Evolutionary conservation across 768 basidiomycete species (phyloP).

Genomic region (Mycena metata): DNA sequence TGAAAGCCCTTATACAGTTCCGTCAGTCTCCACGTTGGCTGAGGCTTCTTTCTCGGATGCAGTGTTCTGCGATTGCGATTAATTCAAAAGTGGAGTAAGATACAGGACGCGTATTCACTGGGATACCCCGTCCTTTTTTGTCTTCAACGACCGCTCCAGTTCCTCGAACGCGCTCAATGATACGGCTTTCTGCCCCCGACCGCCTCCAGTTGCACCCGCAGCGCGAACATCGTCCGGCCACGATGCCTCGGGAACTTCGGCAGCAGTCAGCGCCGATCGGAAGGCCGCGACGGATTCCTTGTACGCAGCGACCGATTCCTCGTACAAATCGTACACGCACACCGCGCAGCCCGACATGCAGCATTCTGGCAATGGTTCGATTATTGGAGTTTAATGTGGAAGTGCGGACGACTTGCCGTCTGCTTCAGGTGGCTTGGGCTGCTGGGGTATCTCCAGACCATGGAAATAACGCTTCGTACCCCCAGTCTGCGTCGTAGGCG

Average conservation of each 20-base stretch:
- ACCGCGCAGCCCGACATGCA: conserved; percentile 96
- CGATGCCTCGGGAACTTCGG: conserved; percentile 64
- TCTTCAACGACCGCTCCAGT: conserved; percentile 70
- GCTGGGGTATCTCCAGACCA: conserved; percentile 71
- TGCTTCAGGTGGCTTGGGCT: conserved; percentile 72
- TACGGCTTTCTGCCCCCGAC: conserved; percentile 23
- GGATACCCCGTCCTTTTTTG: conserved; percentile 51
- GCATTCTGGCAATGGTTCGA: conserved; percentile 69
- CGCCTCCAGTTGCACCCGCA: conserved; percentile 34
- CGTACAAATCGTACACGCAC: conserved; percentile 92
- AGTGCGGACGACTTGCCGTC: conserved; percentile 66
- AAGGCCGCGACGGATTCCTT: conserved; percentile 65
- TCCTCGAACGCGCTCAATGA: conserved; percentile 79
- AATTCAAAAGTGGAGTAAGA: neutral
- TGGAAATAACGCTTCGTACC: conserved; percentile 49
- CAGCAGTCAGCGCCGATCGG: conserved; percentile 60
- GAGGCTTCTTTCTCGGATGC: neutral
- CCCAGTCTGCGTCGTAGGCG: conserved; percentile 15
- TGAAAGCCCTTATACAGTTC: conserved; percentile 55
- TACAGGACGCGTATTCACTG: conserved; percentile 17
- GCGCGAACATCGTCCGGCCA: conserved; percentile 74
- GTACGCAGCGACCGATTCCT: conserved; percentile 78
- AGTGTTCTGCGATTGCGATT: neutral
- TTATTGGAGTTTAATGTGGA: conserved; percentile 7
- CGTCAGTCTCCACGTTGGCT: conserved; percentile 27